Evolutionary conservation across 306 rosid species (phyloP).

Genomic region (Malus asiatica): DNA sequence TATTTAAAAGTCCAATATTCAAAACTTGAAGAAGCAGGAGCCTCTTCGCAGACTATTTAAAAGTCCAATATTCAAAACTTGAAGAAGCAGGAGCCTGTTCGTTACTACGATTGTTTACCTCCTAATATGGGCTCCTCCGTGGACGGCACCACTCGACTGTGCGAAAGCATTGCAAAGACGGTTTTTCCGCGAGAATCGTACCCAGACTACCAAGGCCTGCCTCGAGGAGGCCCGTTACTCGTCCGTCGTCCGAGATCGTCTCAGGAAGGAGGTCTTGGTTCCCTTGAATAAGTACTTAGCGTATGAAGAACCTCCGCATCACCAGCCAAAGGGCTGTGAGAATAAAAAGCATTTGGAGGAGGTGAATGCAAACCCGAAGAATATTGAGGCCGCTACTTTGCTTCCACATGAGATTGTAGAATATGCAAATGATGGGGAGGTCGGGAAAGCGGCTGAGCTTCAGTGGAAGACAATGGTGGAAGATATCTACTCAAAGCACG

Average conservation of each 20-base stretch:
- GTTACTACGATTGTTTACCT: too few species aligned
- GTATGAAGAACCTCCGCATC: not conserved
- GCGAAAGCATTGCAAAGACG: not conserved
- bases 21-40: not conserved
- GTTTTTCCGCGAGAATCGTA: not conserved
- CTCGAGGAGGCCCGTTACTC: not conserved
- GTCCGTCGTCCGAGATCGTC: not conserved
- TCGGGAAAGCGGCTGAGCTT: too few species aligned
- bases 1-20: not conserved
- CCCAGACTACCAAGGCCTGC: not conserved
- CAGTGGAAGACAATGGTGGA: too few species aligned
- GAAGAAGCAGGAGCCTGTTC: too few species aligned
- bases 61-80: not conserved
- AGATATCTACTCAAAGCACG: not conserved
- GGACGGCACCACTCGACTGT: not conserved
- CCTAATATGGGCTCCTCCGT: not conserved
- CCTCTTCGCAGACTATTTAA: not conserved
- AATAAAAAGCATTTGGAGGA: not conserved
- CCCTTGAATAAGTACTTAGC: not conserved
- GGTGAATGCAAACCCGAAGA: not conserved
- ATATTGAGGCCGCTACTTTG: not conserved
- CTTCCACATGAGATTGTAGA: not conserved
- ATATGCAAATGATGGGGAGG: not conserved
- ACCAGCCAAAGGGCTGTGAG: not conserved
- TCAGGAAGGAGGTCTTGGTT: not conserved